Percentiles rank a stretch among this genome's conserved stretches.
phyloP scores from a whole-genome alignment of 805 yeast species.

The Saturnispora quitensis region DNA sequence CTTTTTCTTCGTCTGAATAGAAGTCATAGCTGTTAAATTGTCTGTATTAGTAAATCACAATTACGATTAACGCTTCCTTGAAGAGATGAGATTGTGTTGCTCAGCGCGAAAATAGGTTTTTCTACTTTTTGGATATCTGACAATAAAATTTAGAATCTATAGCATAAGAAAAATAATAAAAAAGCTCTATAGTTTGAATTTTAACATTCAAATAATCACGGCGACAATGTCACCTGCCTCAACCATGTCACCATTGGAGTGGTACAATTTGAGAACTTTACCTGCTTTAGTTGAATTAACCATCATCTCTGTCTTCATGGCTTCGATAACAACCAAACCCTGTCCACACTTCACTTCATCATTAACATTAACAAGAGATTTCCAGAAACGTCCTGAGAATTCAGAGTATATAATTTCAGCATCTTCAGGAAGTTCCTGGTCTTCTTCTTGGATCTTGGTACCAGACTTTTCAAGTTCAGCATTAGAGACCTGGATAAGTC shows the following conservation, averaged over 20 bases:
- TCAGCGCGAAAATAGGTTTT: neutral
- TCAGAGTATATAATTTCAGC: slow-evolving; percentile 87
- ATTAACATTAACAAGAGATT: slow-evolving; percentile 72
- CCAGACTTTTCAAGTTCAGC: slow-evolving; percentile 55
- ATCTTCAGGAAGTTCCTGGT: slow-evolving; percentile 59
- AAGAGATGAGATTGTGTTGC: neutral
- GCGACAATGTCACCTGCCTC: slow-evolving; percentile 95
- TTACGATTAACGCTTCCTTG: neutral
- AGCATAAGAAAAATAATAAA: neutral
- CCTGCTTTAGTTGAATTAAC: slow-evolving; percentile 67
- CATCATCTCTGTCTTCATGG: slow-evolving; percentile 97
- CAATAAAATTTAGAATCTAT: neutral
- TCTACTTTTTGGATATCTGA: neutral
- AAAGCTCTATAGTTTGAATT: no score
- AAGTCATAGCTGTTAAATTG: neutral
- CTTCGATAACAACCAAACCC: slow-evolving; percentile 83
- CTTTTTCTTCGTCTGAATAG: neutral
- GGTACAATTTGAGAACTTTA: slow-evolving; percentile 62
- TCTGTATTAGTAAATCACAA: neutral
- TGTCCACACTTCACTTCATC: slow-evolving; percentile 66
- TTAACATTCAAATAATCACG: slow-evolving; percentile 43
- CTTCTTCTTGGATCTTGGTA: slow-evolving; percentile 34
- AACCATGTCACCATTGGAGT: slow-evolving; percentile 88
- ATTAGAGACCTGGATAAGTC: slow-evolving; percentile 72
- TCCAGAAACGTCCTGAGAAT: slow-evolving; percentile 97